These are phyloP conservation scores for Heterobasidion parviporum DNA, from an alignment of 1,284 basidiomycete species.

Conservation along the genomic window DNA sequence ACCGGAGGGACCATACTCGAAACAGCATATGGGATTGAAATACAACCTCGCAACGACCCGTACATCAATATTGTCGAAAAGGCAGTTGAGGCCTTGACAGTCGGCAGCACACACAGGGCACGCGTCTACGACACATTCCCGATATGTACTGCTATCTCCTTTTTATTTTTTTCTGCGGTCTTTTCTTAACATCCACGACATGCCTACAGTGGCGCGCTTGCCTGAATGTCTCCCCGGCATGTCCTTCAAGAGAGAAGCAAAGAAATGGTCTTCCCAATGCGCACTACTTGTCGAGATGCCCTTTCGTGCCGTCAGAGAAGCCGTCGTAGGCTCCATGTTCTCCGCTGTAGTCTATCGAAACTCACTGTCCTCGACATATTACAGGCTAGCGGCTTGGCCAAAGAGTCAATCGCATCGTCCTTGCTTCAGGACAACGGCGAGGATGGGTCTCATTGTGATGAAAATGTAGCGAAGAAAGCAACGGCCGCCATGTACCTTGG, in stretches of 20 bases:
- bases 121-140: slow-evolving; percentile 12
- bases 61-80: slow-evolving; percentile 15
- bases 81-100: slow-evolving; percentile 11
- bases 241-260: slow-evolving; percentile 13
- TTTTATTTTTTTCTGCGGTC: not conserved
- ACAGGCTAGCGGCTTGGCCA: not conserved
- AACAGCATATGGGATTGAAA: slow-evolving; percentile 17
- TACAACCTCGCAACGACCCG: slow-evolving; percentile 14
- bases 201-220: slow-evolving; percentile 9
- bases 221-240: slow-evolving; percentile 16
- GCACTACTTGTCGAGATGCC: slow-evolving; percentile 8
- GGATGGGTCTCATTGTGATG: not conserved
- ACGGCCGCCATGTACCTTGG: not conserved
- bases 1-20: slow-evolving; percentile 15
- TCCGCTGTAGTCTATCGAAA: not conserved
- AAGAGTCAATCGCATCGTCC: not conserved
- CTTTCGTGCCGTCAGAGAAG: slow-evolving; percentile 8
- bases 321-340: slow-evolving; percentile 3
- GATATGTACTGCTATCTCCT: slow-evolving; percentile 2
- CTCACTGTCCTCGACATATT: not conserved
- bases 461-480: not conserved
- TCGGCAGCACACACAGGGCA: slow-evolving; percentile 4
- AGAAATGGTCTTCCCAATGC: slow-evolving; percentile 1
- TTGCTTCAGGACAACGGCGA: not conserved
- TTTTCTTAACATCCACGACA: not conserved